Base-by-base conservation (phyloP, 75 land plant species). In the Cryptomeria japonica region DNA sequence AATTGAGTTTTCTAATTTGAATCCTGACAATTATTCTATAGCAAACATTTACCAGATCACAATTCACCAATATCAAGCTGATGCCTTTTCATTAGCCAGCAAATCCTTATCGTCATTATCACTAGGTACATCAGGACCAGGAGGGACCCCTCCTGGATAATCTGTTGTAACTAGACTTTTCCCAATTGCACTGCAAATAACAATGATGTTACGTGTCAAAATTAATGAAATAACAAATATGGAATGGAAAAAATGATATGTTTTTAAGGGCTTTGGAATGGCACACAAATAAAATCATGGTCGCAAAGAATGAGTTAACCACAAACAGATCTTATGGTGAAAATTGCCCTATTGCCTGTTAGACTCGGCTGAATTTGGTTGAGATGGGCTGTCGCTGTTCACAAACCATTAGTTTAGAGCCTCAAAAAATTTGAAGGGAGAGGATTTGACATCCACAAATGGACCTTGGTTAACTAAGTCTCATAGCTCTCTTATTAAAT, bases 91-190 rank as follows among this genome's bases (percentile, higher is more conserved):
- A 86, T 87, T 51, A 49, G 84, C 85, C 73, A 37, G 10, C n/a
- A 46, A 47, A 46, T 86, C 80, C 42, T 83, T 88, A 51, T 87
- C 68, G 10, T 86, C 89, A 42, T 47, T 44, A 85, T 85, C 93
- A 87, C 92, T 91, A 31, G 91, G 91, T 12, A 84, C 53, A 86
- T 87, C 92, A n/a, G 55, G 88, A 4, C 89, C 93, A 6, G 70
- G 55, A 73, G 95, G 95, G 58, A 90, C 90, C 25, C 89, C 90
- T 82, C 95, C 94, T 6, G 90, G 91, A 73, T 86, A 93, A 53
- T 93, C 88, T 41, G 91, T 91, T 39, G 87, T 55, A 28, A 92
- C 78, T 34, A 82, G 7, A 88, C 90, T 93, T 16, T 87, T 88
- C 5, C 93, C 92, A 47, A 85, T 64, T 89, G 89, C 89, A 85